Conservation (phyloP, 495 filamentous ascomycete species). For the Penicillium canariense region DNA sequence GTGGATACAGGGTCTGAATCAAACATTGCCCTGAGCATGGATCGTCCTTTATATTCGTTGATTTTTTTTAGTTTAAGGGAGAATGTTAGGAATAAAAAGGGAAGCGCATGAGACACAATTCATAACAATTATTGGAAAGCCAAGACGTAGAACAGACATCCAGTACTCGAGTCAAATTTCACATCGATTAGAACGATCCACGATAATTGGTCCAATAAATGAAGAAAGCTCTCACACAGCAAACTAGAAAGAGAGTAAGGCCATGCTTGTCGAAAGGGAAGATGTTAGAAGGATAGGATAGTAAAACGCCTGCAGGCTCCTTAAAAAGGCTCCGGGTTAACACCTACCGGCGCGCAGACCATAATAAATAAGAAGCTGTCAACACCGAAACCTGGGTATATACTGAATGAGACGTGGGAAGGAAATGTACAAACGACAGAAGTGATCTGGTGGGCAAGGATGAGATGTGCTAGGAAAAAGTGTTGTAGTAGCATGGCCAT, state of each 20-base stretch:
- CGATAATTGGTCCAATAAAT: neutral
- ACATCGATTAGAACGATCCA: neutral
- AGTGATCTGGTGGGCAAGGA: neutral
- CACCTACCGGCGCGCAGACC: neutral
- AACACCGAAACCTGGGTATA: conserved; percentile 17
- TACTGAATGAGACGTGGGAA: neutral
- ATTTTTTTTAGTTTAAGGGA: neutral
- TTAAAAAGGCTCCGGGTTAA: neutral
- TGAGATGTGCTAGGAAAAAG: neutral
- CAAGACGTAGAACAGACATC: neutral
- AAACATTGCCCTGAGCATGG: no score
- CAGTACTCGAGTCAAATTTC: neutral
- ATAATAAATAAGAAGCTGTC: neutral
- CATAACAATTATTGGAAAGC: neutral
- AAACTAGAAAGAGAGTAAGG: neutral
- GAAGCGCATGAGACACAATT: no score
- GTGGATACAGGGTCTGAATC: no score
- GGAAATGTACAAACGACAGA: neutral
- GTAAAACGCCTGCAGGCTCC: conserved; percentile 6
- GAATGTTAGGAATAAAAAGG: neutral
- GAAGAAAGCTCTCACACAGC: neutral
- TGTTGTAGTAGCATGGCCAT: neutral
- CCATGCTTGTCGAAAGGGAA: neutral
- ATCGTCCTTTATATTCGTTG: neutral
- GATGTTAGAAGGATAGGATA: neutral